phyloP scores from a whole-genome alignment of 768 basidiomycete genomes.

The Nidula microcarpa region DNA sequence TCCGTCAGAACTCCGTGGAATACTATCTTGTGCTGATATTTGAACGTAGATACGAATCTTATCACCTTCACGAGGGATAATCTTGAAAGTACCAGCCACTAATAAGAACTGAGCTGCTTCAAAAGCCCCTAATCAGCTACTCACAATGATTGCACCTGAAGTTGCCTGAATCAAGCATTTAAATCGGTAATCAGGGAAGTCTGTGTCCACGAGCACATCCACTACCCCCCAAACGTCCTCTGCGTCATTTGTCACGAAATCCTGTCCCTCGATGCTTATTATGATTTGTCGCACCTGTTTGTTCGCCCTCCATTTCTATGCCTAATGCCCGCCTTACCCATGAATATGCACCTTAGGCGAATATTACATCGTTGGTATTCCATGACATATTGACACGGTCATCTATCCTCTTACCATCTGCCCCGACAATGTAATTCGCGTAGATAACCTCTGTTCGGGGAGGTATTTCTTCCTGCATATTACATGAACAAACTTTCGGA shows the following conservation, averaged over 20 bases:
- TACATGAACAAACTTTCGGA: too few relatives aligned
- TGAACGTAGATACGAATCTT: neutral
- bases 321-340: constrained; percentile 10
- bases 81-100: too few relatives aligned
- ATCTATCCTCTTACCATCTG: constrained; percentile 18
- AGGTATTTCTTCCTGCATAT: too few relatives aligned
- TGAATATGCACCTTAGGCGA: constrained; percentile 12
- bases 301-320: neutral
- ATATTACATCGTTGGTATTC: neutral
- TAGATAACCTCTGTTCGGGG: constrained; percentile 5
- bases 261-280: neutral
- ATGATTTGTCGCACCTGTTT: neutral
- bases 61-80: neutral
- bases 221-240: neutral
- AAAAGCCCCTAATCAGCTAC: too few relatives aligned
- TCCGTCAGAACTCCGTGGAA: neutral
- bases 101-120: too few relatives aligned
- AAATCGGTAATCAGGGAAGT: neutral
- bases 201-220: neutral
- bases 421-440: constrained; percentile 17
- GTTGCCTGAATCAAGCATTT: neutral
- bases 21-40: neutral
- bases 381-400: too few relatives aligned
- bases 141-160: neutral
- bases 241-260: neutral